Evolutionary conservation across 2,329 filamentous ascomycete genomes (phyloP).

Genomic region (Rutstroemia sydowiana): DNA sequence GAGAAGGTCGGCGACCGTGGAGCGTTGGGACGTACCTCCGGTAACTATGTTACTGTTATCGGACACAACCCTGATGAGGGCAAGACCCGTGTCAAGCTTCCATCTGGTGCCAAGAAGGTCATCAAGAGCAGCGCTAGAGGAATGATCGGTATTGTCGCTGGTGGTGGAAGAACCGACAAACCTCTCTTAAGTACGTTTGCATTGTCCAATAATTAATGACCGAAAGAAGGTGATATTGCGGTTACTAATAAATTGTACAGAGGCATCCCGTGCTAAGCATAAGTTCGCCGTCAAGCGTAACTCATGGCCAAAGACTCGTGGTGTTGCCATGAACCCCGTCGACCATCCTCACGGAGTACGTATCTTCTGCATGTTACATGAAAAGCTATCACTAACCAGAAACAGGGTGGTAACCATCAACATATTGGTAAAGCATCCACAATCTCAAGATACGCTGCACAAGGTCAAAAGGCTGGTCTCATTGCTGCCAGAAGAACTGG

Average conservation of each 20-base stretch:
- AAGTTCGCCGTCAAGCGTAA: conserved; percentile 99
- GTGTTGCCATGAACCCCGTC: conserved; percentile 99
- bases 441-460: conserved; percentile 94
- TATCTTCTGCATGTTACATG: neutral
- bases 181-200: conserved; percentile 75
- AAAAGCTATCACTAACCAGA: conserved; percentile 35
- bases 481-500: conserved; percentile 99
- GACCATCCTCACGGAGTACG: conserved; percentile 89
- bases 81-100: conserved; percentile 99
- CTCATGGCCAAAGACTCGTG: conserved; percentile 99
- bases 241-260: conserved; percentile 46
- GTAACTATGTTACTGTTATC: conserved; percentile 98
- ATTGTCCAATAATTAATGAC: neutral
- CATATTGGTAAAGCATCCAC: conserved; percentile 95
- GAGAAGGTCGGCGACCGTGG: conserved; percentile 98
- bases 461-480: conserved; percentile 99
- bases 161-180: conserved; percentile 99
- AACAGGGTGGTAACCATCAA: conserved; percentile 88
- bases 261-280: conserved; percentile 99
- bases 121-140: conserved; percentile 85
- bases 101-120: conserved; percentile 98
- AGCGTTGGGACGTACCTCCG: conserved; percentile 90
- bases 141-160: conserved; percentile 99
- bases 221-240: neutral
- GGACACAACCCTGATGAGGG: conserved; percentile 98